Evolutionary conservation across 2,329 filamentous ascomycete genomes (phyloP).

Genomic region (Ophiocordyceps camponoti-leonardi): DNA sequence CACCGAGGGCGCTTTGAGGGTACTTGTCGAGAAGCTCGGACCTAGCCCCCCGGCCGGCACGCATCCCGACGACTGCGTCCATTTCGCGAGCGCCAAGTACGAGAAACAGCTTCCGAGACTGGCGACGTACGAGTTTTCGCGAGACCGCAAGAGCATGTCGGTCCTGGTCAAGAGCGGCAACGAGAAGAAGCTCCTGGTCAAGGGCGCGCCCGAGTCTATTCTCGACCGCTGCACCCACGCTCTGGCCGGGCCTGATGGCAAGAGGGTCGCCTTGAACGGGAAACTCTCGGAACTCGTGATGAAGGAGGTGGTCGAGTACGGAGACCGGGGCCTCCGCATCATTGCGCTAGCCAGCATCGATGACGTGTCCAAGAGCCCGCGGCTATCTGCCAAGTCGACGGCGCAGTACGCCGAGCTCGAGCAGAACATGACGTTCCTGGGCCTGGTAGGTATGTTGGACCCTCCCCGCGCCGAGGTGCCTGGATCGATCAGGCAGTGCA

Average conservation of each 20-base stretch:
- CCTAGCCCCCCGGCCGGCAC: slow-evolving; percentile 46
- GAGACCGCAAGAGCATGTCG: slow-evolving; percentile 98
- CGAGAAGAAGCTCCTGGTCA: slow-evolving; percentile 73
- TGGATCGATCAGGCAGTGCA: slow-evolving; percentile 72
- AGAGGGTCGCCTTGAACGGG: slow-evolving; percentile 53
- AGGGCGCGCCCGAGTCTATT: slow-evolving; percentile 89
- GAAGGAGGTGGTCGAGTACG: slow-evolving; percentile 75
- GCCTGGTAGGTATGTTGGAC: slow-evolving; percentile 91
- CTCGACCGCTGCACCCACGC: slow-evolving; percentile 80
- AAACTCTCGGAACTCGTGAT: slow-evolving; percentile 54
- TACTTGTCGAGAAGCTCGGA: slow-evolving; percentile 86
- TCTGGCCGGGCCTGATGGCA: slow-evolving; percentile 61
- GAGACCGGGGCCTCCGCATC: slow-evolving; percentile 80
- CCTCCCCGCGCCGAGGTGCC: slow-evolving; percentile 87
- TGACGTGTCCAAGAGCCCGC: slow-evolving; percentile 51
- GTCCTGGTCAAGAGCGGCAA: slow-evolving; percentile 61
- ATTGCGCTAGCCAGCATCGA: slow-evolving; percentile 83
- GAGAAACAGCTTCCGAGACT: slow-evolving; percentile 59
- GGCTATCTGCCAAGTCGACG: slow-evolving; percentile 65
- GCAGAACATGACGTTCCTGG: slow-evolving; percentile 85
- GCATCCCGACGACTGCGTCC: slow-evolving; percentile 46
- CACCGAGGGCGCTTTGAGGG: slow-evolving; percentile 83
- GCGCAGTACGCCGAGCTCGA: slow-evolving; percentile 75
- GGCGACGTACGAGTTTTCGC: slow-evolving; percentile 89
- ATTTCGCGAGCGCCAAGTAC: slow-evolving; percentile 73